Base-by-base conservation (phyloP, 2,329 filamentous ascomycete species). In the Xylariaceae sp. region DNA sequence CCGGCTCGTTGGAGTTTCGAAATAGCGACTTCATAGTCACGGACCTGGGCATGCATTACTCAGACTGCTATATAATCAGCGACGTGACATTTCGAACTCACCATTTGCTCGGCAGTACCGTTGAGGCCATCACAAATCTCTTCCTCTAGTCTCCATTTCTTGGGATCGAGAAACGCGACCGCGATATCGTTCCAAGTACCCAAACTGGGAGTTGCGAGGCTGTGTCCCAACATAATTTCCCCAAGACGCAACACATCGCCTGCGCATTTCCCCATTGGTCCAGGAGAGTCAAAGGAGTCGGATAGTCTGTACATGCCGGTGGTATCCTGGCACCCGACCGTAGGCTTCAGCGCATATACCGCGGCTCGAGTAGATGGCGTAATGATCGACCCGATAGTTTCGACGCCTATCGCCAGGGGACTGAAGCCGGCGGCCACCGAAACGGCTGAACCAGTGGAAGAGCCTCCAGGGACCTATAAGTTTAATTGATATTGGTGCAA, bases 211-310 rank as follows among this genome's bases (percentile, higher is more conserved):
- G 7, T 5, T 32, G 12, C 27, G 7, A 12, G 27, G 27, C 8
- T 29, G 25, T 14, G 37, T 2, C 16, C 27, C 14, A 41, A 27
- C 23, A 41, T 7, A 6, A 41, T 11, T 14, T 21, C 27, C 6
- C 23, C 7, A 23, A 41, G 20, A 21, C n/a, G 8, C 14, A 22
- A 4, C 14, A 41, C 8, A 12, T 41, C 23, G 8, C 16, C 6
- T 4, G 39, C n/a, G 23, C 25, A 41, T 21, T 41, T 41, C 21
- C 16, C 39, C 39, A 41, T 41, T 5, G 39, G 27, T 20, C 39
- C 39, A 11, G 27, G 23, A 11, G 27, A 3, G 17, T 41, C 39
- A 21, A 12, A 41, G 8, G 22, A 21, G 16, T 41, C 39, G 6
- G 23, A 33, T n/a, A 41, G 4, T n/a, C 14, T 20, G 22, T 22